Evolutionary conservation across 805 yeast species (phyloP).

Genomic region (Metschnikowia koreensis): DNA sequence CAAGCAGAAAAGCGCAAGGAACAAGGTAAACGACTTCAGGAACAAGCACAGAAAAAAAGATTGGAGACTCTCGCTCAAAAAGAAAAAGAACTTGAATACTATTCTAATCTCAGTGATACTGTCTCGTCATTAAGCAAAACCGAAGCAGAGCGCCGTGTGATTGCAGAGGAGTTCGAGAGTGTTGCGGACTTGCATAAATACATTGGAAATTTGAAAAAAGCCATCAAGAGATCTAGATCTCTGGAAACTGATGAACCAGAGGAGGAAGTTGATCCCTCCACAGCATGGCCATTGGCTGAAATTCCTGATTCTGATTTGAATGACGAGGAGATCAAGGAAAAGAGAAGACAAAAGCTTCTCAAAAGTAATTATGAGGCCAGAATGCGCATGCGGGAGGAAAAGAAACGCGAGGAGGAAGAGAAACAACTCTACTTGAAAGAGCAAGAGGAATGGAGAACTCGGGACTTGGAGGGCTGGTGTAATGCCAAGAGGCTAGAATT

Average conservation of each 20-base stretch:
- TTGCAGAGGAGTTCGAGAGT: slow-evolving; percentile 75
- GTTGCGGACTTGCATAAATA: slow-evolving; percentile 70
- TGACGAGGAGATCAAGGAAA: slow-evolving; percentile 81
- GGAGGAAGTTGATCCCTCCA: slow-evolving; percentile 46
- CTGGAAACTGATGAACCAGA: slow-evolving; percentile 53
- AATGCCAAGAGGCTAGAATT: slow-evolving; percentile 62
- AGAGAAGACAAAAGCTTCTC: slow-evolving; percentile 75
- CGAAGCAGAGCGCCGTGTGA: slow-evolving; percentile 53
- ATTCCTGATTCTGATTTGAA: slow-evolving; percentile 79
- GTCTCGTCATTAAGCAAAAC: slow-evolving; percentile 50
- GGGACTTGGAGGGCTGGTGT: slow-evolving; percentile 79
- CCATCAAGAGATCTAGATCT: slow-evolving; percentile 65
- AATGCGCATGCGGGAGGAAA: slow-evolving; percentile 75
- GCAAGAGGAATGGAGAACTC: slow-evolving; percentile 75
- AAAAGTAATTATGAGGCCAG: slow-evolving; percentile 91
- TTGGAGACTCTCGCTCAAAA: slow-evolving; percentile 76
- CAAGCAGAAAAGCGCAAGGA: slow-evolving; percentile 81
- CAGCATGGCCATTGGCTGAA: slow-evolving; percentile 68
- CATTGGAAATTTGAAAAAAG: slow-evolving; percentile 58
- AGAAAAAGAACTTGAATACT: slow-evolving; percentile 77
- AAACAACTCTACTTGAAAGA: slow-evolving; percentile 57
- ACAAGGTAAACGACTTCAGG: slow-evolving; percentile 85
- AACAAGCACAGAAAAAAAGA: slow-evolving; percentile 84
- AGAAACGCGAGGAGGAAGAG: slow-evolving; percentile 59
- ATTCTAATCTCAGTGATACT: slow-evolving; percentile 53